Base-by-base conservation (phyloP, 2,329 filamentous ascomycete species). In the Hymenoscyphus repandus region DNA sequence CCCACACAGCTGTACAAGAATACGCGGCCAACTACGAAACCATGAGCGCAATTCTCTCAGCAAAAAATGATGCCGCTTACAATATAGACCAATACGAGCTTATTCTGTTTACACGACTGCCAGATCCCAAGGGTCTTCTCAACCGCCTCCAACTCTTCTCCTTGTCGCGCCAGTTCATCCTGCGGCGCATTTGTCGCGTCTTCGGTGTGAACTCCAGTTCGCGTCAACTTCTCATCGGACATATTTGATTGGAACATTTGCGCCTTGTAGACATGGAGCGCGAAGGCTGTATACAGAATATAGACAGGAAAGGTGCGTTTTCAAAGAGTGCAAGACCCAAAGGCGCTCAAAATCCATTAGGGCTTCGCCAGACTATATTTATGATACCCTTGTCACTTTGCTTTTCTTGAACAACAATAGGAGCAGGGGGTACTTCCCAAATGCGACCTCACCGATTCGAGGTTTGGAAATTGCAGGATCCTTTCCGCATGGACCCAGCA, bases 1-100 rank as follows among this genome's bases (percentile, higher is more conserved):
- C 54, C 54, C 54, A 58, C 18, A 47, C 45, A 15, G 55, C 55
- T n/a, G 55, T 51, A 32, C 53, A 55, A 17, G 51, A 47, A 32
- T 58, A 58, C 3, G 53, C 53, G 15, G 53, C 49, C 13, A 58
- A 55, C 55, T 58, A 48, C 10, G 30, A 39, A 2, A 15, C 20
- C 22, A 20, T 45, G 37, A 27, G 18, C n/a, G 31, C 2, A 27
- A n/a, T 17, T 40, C n/a, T 13, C n/a, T 40, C 9, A 10, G 5
- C 11, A 18, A 2, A 31, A 9, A 15, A 7, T 4, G 20, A 12
- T 18, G 13, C 6, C 20, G 15, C 34, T 22, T 39, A 40, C 50
- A 53, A 52, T 50, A 34, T 54, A 58, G 15, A 52, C 27, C 12
- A 58, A 11, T 1, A 38, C 47, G n/a, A n/a, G 15, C 39, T 45